These are phyloP conservation scores for Letharia lupina DNA, from an alignment of 495 filamentous ascomycete species.

Conservation along the genomic window DNA sequence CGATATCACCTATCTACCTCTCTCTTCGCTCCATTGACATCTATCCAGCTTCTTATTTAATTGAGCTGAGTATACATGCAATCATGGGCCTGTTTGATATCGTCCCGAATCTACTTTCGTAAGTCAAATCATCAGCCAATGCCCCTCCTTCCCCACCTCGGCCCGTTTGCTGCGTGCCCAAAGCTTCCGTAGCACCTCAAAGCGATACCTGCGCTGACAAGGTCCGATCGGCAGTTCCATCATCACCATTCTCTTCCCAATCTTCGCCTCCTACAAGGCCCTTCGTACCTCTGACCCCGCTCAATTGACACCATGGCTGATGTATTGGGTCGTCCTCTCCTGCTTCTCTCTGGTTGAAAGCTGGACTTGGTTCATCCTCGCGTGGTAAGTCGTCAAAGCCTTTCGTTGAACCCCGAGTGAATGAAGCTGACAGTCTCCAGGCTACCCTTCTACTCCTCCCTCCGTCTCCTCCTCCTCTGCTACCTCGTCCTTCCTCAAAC, in stretches of 20 bases:
- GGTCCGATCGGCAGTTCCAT: constrained; percentile 45
- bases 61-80: neutral
- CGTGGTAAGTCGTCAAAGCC: constrained; percentile 48
- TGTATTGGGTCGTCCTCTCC: constrained; percentile 95
- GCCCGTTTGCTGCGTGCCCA: constrained; percentile 20
- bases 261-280: constrained; percentile 97
- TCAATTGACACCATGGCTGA: constrained; percentile 94
- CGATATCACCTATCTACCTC: neutral
- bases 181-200: constrained; percentile 10
- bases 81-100: constrained; percentile 43
- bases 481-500: constrained; percentile 98
- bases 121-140: constrained; percentile 11
- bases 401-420: too few relatives aligned
- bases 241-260: constrained; percentile 85
- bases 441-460: constrained; percentile 91
- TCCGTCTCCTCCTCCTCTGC: constrained; percentile 77
- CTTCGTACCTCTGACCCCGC: constrained; percentile 86
- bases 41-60: neutral
- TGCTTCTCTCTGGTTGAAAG: constrained; percentile 75
- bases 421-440: constrained; percentile 30
- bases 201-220: neutral
- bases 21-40: neutral
- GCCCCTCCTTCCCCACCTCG: neutral
- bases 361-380: constrained; percentile 75
- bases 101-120: constrained; percentile 28